These are phyloP conservation scores for Kazachstania sp. DNA, from an alignment of 1,139 yeast species.

Conservation along the genomic window DNA sequence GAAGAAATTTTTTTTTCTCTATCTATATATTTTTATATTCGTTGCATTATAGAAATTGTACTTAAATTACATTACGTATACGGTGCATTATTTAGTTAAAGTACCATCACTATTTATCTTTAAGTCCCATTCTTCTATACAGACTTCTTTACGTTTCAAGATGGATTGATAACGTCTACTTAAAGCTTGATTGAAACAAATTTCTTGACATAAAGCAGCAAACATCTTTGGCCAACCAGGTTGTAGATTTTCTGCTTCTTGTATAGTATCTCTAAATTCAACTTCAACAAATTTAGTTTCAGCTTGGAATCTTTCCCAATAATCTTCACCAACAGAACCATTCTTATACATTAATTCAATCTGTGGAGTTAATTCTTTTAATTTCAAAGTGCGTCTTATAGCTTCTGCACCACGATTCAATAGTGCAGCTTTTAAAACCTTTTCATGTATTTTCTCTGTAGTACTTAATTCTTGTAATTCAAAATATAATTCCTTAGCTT, in stretches of 20 bases:
- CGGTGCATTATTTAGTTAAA: conserved; percentile 13
- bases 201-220: conserved; percentile 77
- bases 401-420: conserved; percentile 88
- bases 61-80: not conserved
- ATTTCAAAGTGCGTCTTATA: conserved; percentile 80
- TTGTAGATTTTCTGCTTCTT: conserved; percentile 64
- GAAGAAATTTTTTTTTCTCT: not conserved
- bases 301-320: conserved; percentile 69
- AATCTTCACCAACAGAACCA: conserved; percentile 86
- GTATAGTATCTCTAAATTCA: conserved; percentile 71
- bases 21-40: not conserved
- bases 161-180: conserved; percentile 70
- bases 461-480: conserved; percentile 46
- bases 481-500: conserved; percentile 55
- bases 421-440: conserved; percentile 77
- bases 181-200: conserved; percentile 85
- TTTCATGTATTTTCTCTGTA: conserved; percentile 51
- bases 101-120: conserved; percentile 30
- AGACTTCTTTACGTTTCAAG: conserved; percentile 43
- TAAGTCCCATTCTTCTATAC: conserved; percentile 45
- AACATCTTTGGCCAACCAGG: conserved; percentile 74
- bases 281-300: conserved; percentile 67
- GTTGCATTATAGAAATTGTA: not conserved
- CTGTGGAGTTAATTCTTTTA: conserved; percentile 47
- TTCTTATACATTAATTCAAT: conserved; percentile 68